phyloP scores from a whole-genome alignment of 2,329 filamentous ascomycete genomes.

The Talaromyces piceae region DNA sequence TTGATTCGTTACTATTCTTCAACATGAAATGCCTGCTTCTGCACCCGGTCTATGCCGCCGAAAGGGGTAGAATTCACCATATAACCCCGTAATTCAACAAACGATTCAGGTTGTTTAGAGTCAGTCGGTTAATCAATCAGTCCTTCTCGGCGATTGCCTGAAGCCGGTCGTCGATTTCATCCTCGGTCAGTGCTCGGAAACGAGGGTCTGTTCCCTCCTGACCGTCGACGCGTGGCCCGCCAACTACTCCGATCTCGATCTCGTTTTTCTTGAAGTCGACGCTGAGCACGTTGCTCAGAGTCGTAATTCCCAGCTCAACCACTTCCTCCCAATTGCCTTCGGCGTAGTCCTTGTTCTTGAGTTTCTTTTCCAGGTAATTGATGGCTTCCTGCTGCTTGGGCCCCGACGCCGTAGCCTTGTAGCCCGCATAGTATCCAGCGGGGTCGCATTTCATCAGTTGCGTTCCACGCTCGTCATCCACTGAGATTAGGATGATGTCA shows the following conservation, averaged over 20 bases:
- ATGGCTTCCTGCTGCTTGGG: constrained; percentile 98
- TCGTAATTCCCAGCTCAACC: constrained; percentile 91
- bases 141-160: constrained; percentile 99
- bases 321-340: constrained; percentile 95
- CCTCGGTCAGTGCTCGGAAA: constrained; percentile 87
- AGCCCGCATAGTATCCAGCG: constrained; percentile 94
- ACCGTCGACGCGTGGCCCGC: constrained; percentile 74
- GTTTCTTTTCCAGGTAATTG: constrained; percentile 98
- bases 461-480: constrained; percentile 85
- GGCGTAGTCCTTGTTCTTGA: constrained; percentile 96
- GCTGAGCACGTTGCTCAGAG: constrained; percentile 90
- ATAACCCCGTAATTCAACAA: too few relatives aligned
- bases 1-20: neutral
- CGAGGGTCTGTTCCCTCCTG: constrained; percentile 69
- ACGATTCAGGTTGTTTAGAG: too few relatives aligned
- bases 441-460: constrained; percentile 98
- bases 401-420: constrained; percentile 95
- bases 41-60: neutral
- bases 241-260: constrained; percentile 95
- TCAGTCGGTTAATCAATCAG: too few relatives aligned
- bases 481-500: constrained; percentile 86
- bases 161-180: constrained; percentile 96
- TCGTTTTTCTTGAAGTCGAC: constrained; percentile 99
- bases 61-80: neutral
- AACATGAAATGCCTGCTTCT: neutral